A percentile compares a stretch with the other conserved stretches of the same genome.
Evolutionary conservation across 306 rosid species (phyloP).

Genomic region (Cucurbita argyrosperma): DNA sequence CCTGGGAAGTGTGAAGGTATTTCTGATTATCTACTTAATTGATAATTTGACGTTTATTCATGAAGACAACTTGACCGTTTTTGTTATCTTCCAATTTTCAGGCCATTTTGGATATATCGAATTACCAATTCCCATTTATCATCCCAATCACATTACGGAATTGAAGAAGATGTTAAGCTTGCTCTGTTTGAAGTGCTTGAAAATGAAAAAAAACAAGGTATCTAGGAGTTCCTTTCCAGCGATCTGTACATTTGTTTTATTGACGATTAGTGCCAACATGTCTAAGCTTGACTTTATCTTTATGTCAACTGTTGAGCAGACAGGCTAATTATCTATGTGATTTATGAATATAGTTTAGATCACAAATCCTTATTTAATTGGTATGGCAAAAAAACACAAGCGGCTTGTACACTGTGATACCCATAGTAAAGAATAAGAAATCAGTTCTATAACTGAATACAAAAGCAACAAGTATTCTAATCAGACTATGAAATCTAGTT

Average conservation of each 20-base stretch:
- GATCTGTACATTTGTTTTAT: not conserved
- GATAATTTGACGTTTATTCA: not conserved
- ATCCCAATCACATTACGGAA: conserved; percentile 72
- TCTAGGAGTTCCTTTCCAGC: not conserved
- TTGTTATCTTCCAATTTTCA: conserved; percentile 22
- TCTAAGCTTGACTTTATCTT: not conserved
- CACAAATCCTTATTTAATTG: not conserved
- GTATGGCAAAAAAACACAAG: not conserved
- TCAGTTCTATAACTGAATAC: not conserved
- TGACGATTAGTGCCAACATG: not conserved
- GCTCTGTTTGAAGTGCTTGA: conserved; percentile 63
- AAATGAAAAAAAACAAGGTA: conserved; percentile 68
- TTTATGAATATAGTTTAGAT: not conserved
- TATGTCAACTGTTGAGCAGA: not conserved
- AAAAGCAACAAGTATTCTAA: not conserved
- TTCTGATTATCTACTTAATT: not conserved
- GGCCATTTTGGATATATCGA: conserved; percentile 91
- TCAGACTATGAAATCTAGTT: not conserved
- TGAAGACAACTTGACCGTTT: not conserved
- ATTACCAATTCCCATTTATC: conserved; percentile 72
- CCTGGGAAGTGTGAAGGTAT: conserved; percentile 81
- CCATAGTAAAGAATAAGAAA: not conserved
- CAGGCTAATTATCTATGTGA: not conserved
- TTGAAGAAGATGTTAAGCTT: conserved; percentile 53
- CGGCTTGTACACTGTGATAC: not conserved